Percentiles rank a stretch among this genome's conserved stretches.
Evolutionary conservation across 1,139 yeast species (phyloP).

Genomic region (Blastobotrys proliferans): DNA sequence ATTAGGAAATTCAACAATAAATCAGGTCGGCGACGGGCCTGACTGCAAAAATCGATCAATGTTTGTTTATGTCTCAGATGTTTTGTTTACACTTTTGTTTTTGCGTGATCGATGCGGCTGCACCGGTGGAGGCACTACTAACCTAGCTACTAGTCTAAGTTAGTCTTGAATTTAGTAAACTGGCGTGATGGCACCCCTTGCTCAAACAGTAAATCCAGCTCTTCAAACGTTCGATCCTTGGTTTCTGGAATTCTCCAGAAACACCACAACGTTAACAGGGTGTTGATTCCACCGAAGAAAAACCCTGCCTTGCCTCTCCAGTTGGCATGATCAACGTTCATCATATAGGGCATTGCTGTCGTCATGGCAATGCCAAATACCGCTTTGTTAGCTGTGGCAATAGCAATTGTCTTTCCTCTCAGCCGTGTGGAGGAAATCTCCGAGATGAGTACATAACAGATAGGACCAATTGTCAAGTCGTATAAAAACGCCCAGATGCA

Average conservation of each 20-base stretch:
- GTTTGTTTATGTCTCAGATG: too few relatives aligned
- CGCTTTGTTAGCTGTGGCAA: conserved; percentile 49
- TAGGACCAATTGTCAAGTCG: conserved; percentile 53
- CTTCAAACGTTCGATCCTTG: conserved; percentile 53
- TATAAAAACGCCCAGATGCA: conserved; percentile 35
- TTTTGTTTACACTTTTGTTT: too few relatives aligned
- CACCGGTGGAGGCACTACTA: too few relatives aligned
- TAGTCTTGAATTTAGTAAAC: conserved; percentile 10
- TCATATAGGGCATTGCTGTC: conserved; percentile 49
- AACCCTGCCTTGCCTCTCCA: conserved; percentile 58
- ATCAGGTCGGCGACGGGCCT: too few relatives aligned
- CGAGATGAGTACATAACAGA: conserved; percentile 51
- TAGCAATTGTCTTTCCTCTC: conserved; percentile 50
- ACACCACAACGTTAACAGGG: conserved; percentile 39
- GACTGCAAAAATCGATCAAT: too few relatives aligned
- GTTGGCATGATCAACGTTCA: conserved; percentile 52
- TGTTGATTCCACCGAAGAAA: conserved; percentile 49
- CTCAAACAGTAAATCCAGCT: conserved; percentile 41
- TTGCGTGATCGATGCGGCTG: too few relatives aligned
- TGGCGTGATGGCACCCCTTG: conserved; percentile 17
- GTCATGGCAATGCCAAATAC: conserved; percentile 42
- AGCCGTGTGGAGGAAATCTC: conserved; percentile 53
- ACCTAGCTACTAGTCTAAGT: too few relatives aligned
- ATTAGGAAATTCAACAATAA: too few relatives aligned
- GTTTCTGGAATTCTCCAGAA: conserved; percentile 58